phyloP scores from a whole-genome alignment of 192 early-diverging fungal genomes.

The Entomortierella chlamydospora region DNA sequence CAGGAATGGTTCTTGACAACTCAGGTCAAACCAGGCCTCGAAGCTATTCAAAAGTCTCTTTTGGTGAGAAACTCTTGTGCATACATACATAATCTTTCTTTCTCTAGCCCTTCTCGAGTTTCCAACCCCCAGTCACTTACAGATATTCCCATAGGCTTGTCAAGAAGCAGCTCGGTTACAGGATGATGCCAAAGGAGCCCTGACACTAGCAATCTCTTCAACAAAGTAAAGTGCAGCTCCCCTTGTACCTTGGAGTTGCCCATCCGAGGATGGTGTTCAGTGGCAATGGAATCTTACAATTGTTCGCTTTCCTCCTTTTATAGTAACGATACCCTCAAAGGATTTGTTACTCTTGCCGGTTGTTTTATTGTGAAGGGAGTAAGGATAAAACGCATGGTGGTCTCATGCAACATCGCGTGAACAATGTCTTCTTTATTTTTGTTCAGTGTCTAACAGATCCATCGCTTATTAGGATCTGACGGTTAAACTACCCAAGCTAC shows the following conservation, averaged over 20 bases:
- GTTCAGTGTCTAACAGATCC: neutral
- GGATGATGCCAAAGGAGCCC: conserved; percentile 45
- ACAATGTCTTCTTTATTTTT: neutral
- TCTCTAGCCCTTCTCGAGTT: neutral
- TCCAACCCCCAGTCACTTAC: neutral
- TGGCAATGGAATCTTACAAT: neutral
- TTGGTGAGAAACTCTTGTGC: neutral
- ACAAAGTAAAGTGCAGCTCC: conserved; percentile 28
- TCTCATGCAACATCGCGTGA: neutral
- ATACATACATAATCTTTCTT: too few relatives aligned
- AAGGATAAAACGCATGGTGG: neutral
- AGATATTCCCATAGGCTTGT: conserved; percentile 23
- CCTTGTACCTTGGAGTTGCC: neutral
- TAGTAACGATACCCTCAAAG: conserved; percentile 49
- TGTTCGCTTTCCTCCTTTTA: neutral
- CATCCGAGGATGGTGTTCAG: neutral
- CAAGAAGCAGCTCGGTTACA: conserved; percentile 41
- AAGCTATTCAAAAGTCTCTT: conserved; percentile 39
- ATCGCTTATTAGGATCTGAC: conserved; percentile 29
- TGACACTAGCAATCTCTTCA: conserved; percentile 41
- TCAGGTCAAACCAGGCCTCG: conserved; percentile 33
- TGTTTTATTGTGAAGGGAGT: conserved; percentile 42
- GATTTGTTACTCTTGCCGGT: conserved; percentile 37
- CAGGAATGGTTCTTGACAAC: conserved; percentile 52
- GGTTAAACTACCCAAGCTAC: conserved; percentile 39